Base-by-base conservation (phyloP, 1,284 basidiomycete species). In the Ganoderma lingzhi region DNA sequence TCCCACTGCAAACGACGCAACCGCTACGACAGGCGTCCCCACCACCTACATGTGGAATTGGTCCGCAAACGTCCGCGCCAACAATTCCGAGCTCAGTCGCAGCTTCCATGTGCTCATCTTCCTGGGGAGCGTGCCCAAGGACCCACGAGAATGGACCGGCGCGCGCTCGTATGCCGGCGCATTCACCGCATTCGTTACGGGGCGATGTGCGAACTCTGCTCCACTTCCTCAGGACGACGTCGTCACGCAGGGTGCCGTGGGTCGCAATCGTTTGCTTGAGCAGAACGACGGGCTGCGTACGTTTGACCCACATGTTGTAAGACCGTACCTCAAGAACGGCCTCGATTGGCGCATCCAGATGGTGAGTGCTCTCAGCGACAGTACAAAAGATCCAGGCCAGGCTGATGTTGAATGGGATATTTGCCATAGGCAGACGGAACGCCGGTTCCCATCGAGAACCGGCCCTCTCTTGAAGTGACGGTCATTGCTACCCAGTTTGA, bases 241-340 rank as follows among this genome's bases (percentile, higher is more conserved):
- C 19, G 75, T 85, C 53, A 78, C 82, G 58, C 84, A 89, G 76
- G 88, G 88, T 5, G 88, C 88, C 78, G 82, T 88, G 23, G 81
- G 83, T 70, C 77, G 86, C 53, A 72, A 79, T 0, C 79, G 73
- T 14, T 78, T 85, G 59, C 71, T 74, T 23, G 67, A 76, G 23
- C 73, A 74, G 42, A 77, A n/a, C 45, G 10, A 6, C 77, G 0
- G 73, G 0, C 62, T 82, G 58, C 63, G 64, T 8, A 79, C 82
- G 19, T 77, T 82, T 55, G 77, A 82, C 2, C 80, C 81, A 2
- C 71, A 71, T n/a, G 78, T 77, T 10, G 79, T 86, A 23, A 73
- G 74, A 28, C 83, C 84, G 23, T 83, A 83, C 71, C 74, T 85
- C 64, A 78, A 68, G 32, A 64, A 80, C 12, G 72, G 79, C n/a